These are phyloP conservation scores for Candida lessepsii DNA, from an alignment of 805 yeast genomes.

Conservation along the genomic window DNA sequence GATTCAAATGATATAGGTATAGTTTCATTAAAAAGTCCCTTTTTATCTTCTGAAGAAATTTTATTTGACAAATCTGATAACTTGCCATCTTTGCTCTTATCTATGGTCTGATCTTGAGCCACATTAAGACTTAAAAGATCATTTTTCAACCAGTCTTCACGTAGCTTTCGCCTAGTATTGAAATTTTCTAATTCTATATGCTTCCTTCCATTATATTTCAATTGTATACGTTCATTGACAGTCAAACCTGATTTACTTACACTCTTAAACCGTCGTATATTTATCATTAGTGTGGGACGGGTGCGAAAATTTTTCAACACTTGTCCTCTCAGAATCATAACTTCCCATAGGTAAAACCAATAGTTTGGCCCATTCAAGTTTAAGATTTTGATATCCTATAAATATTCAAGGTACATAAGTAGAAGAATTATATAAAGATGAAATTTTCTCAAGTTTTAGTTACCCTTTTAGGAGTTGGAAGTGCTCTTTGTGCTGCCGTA, in stretches of 20 bases:
- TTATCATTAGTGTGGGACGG: constrained; percentile 2
- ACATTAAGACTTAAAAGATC: background rate
- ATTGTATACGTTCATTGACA: background rate
- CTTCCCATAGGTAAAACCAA: background rate
- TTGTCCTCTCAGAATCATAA: constrained; percentile 1
- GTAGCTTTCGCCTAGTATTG: background rate
- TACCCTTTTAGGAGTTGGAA: constrained; percentile 9
- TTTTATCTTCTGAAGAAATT: too few species aligned
- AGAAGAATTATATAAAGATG: constrained; percentile 10
- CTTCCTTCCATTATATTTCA: constrained; percentile 9
- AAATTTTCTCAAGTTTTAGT: constrained; percentile 17
- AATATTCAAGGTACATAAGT: background rate
- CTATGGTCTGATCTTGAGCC: background rate
- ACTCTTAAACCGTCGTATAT: constrained; percentile 7
- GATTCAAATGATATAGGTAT: background rate
- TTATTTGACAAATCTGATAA: too few species aligned
- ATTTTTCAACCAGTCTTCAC: constrained; percentile 2
- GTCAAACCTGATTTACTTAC: background rate
- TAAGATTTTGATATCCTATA: background rate
- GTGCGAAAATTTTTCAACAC: constrained; percentile 9
- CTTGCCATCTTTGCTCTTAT: background rate
- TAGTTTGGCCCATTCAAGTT: background rate
- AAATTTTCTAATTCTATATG: constrained; percentile 5
- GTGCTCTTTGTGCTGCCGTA: constrained; percentile 9
- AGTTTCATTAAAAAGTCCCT: constrained; percentile 1